Percentiles rank a stretch among this genome's conserved stretches.
Conservation (phyloP, 495 filamentous ascomycete species). For the Aspergillus egyptiacus region DNA sequence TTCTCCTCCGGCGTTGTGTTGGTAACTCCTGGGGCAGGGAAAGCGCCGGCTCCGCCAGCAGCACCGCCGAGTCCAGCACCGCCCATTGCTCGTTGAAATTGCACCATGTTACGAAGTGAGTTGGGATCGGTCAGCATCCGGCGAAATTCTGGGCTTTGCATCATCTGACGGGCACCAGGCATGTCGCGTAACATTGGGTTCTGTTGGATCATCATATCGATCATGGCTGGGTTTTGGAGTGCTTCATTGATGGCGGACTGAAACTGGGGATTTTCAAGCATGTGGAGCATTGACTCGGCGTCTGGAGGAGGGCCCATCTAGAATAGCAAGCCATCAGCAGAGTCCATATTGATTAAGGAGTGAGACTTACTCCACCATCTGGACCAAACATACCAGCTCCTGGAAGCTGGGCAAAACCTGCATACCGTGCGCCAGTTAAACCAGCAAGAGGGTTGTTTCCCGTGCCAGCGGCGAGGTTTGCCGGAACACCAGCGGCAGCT, state of each 20-base stretch:
- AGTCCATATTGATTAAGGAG: background rate
- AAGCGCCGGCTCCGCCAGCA: constrained; percentile 39
- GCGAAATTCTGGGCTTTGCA: constrained; percentile 80
- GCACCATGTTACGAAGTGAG: constrained; percentile 67
- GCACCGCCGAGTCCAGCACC: constrained; percentile 47
- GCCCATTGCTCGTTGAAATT: constrained; percentile 69
- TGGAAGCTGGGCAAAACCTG: constrained; percentile 84
- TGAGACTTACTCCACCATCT: constrained; percentile 82
- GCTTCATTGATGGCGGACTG: constrained; percentile 85
- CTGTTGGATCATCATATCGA: constrained; percentile 85
- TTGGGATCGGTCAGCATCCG: constrained; percentile 95
- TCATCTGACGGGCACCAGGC: constrained; percentile 74
- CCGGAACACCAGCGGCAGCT: constrained; percentile 60
- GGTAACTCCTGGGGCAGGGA: constrained; percentile 85
- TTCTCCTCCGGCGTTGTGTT: constrained; percentile 55
- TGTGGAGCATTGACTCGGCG: constrained; percentile 69
- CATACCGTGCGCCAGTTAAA: constrained; percentile 90
- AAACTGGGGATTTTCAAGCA: constrained; percentile 82
- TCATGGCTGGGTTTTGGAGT: constrained; percentile 82
- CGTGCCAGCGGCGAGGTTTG: constrained; percentile 86
- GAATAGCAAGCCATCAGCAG: constrained; percentile 15
- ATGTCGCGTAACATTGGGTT: constrained; percentile 85
- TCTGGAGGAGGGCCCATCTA: constrained; percentile 89
- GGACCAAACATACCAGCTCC: constrained; percentile 87
- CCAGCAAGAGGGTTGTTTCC: constrained; percentile 86